Evolutionary conservation across 2,329 filamentous ascomycete genomes (phyloP).

Genomic region (Ophiocordyceps sinensis): DNA sequence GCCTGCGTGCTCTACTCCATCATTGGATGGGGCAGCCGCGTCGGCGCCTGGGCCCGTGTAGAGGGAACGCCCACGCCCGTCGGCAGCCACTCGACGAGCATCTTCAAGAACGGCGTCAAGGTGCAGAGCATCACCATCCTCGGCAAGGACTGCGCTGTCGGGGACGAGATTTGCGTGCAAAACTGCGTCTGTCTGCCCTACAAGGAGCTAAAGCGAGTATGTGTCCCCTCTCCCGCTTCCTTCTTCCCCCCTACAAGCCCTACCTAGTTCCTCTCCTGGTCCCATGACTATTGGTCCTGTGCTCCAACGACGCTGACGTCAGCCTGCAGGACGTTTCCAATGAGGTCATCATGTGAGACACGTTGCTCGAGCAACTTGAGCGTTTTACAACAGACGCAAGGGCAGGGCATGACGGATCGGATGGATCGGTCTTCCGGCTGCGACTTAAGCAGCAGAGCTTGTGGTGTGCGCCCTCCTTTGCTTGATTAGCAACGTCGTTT

Average conservation of each 20-base stretch:
- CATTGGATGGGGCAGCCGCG: slow-evolving; percentile 89
- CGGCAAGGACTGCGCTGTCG: slow-evolving; percentile 89
- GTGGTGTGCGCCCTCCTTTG: no score
- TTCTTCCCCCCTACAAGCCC: background rate
- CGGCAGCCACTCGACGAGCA: slow-evolving; percentile 80
- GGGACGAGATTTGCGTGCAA: slow-evolving; percentile 88
- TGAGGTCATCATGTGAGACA: slow-evolving; percentile 76
- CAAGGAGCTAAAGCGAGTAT: slow-evolving; percentile 92
- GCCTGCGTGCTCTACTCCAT: slow-evolving; percentile 92
- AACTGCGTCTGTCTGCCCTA: slow-evolving; percentile 96
- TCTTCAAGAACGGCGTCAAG: slow-evolving; percentile 96
- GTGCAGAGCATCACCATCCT: slow-evolving; percentile 97
- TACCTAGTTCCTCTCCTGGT: background rate
- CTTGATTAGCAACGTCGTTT: no score
- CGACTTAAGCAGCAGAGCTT: background rate
- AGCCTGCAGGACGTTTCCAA: slow-evolving; percentile 59
- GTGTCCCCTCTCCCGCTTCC: slow-evolving; percentile 18
- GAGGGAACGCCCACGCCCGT: slow-evolving; percentile 86
- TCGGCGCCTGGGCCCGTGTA: slow-evolving; percentile 96
- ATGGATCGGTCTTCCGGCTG: background rate
- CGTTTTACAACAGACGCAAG: background rate
- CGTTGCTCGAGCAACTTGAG: background rate
- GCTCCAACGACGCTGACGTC: slow-evolving; percentile 10
- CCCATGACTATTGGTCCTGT: background rate
- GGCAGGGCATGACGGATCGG: background rate